Evolutionary conservation across 768 basidiomycete species (phyloP), one percentile per base, ranked within the genome.

Genomic region (Zangia roseola): DNA sequence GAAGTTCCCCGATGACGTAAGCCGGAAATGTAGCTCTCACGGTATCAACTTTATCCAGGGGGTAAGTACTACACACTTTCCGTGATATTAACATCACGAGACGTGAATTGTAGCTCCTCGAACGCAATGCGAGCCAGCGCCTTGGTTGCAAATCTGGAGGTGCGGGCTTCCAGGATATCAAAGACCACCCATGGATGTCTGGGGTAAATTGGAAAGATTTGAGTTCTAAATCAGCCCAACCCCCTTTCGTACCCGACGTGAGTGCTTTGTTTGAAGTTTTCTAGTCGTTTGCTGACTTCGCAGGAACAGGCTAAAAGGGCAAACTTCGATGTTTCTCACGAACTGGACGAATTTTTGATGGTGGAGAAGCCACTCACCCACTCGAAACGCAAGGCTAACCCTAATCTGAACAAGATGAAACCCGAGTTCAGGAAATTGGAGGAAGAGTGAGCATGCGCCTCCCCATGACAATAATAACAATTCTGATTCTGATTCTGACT

Each of bases 321-420:
- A n/a, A 98, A 99, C 68, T 99, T 98, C 68, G 95, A 99, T 64
- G 87, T 97, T 31, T 84, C 92, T 30, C 94, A 98, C 62, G 97
- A 98, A 72, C 80, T 99, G 10, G 94, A 99, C 65, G 97, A 99
- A 67, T 88, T 98, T 61, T 69, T 99, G 62, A 82, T 98, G 79
- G 94, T 94, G 44, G 95, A 98, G 71, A 97, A 97, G 66, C 95
- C 95, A n/a, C 72, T 98, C 47, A 97, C 92, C 47, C 93, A 94
- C 54, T 77, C 88, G 38, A 97, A 93, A 69, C 85, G 97, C 30
- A 98, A 95, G 63, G 84, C 82, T 26, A 89, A 92, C 55, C 75
- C 80, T 26, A 91, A 97, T 70, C 65, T 90, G 10, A 89, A 90
- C 56, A 88, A 87, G 67, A 82, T 98, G 77, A 91, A 87, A 62